Base-by-base conservation (phyloP, 495 filamentous ascomycete genomes). In the Cryomyces minteri region DNA sequence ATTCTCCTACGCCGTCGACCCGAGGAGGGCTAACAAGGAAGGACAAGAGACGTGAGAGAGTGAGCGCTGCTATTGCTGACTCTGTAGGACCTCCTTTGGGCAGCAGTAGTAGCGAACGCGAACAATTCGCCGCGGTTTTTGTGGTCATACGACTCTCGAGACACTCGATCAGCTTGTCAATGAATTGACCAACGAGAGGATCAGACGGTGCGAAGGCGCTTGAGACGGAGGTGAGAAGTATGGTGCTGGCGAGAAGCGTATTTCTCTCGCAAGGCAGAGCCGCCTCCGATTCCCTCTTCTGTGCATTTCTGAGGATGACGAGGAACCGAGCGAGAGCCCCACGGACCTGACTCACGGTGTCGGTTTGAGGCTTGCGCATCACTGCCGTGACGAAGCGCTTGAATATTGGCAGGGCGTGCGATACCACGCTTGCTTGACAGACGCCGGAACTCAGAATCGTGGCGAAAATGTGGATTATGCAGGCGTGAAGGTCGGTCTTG, bases 381-480 rank as follows among this genome's bases (percentile, higher is more conserved):
- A 43, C 40, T 1, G 47, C 47, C 10, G 53, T 45, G 25, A 96
- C 69, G 61, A 99, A 96, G 43, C 90, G 78, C 55, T 85, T 86
- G 60, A 99, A 80, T 36, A 87, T 92, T 0, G 90, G 85, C 4
- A 99, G 70, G 5, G 87, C 77, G 60, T 92, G 85, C 1, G 92
- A 88, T 2, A 95, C 83, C 37, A 95, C 82, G 18, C 82, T 71
- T 10, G 79, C 72, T 63, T 96, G 92, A 56, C 88, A 95, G 29
- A 79, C 68, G 1, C 81, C 77, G 0, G 85, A 94, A 10, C 81
- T 80, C 5, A 99, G 78, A 41, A 95, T 92, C 4, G 84, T 94
- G 38, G 80, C 80, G 58, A 96, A 96, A 28, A 96, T 93, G 62
- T 99, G 88, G 32, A 96, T 69, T 52, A 96, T 94, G 57, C 88